Evolutionary conservation across 345 rosid genomes (phyloP).

Genomic region (Ceriops tagal): DNA sequence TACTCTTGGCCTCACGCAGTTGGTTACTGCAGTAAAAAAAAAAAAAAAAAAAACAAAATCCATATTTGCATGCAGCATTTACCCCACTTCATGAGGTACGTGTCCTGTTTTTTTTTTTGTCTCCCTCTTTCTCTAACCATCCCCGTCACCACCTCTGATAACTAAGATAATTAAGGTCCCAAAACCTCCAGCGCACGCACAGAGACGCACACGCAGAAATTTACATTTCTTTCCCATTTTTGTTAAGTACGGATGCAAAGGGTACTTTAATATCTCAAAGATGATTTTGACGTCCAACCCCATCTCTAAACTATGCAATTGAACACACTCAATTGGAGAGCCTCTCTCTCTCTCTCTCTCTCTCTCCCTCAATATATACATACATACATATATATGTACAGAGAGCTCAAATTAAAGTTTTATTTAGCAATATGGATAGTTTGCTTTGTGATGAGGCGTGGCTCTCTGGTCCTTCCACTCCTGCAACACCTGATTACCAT

Average conservation of each 20-base stretch:
- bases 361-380: not conserved
- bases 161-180: not conserved
- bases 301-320: not conserved
- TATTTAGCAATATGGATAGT: conserved; percentile 20
- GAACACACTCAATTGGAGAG: not conserved
- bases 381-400: not conserved
- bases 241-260: not conserved
- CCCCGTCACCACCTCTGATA: conserved; percentile 12
- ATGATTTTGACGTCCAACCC: conserved; percentile 22
- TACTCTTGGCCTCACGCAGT: conserved; percentile 61
- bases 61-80: conserved; percentile 43
- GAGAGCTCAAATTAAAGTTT: not conserved
- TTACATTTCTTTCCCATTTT: not conserved
- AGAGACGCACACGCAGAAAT: not conserved
- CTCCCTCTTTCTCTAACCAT: conserved; percentile 14
- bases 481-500: not conserved
- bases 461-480: conserved; percentile 33
- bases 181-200: not conserved
- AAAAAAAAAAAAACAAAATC: not conserved
- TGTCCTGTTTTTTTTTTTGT: conserved; percentile 36
- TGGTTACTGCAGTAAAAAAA: conserved; percentile 34
- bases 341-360: not conserved
- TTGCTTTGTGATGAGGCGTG: conserved; percentile 52
- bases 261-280: not conserved
- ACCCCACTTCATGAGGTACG: conserved; percentile 70